Conservation (phyloP, 1,284 basidiomycete genomes). For the Trichosporon asahii region DNA sequence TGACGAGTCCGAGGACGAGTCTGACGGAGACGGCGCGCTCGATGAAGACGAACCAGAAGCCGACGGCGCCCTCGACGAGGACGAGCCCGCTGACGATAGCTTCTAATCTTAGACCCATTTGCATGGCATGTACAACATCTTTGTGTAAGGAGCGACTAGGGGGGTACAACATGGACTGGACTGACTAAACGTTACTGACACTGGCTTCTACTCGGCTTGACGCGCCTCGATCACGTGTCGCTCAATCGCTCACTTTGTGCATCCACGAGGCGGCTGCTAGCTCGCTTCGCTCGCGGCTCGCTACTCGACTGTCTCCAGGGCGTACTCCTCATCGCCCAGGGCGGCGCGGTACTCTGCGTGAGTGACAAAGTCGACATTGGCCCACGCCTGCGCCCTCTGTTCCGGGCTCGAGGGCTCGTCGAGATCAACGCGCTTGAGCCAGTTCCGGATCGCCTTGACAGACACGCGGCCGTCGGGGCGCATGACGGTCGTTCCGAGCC, state of each 20-base stretch:
- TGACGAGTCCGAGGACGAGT: background rate
- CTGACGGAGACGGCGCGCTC: background rate
- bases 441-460: background rate
- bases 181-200: background rate
- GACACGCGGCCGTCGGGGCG: background rate
- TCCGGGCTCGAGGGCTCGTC: background rate
- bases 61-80: background rate
- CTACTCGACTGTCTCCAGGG: conserved; percentile 2
- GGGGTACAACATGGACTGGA: background rate
- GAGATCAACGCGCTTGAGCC: background rate
- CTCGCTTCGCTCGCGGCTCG: background rate
- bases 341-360: background rate
- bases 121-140: background rate
- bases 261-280: too few relatives aligned
- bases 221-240: too few relatives aligned
- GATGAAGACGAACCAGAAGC: background rate
- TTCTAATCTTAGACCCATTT: background rate
- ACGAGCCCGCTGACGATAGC: background rate
- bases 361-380: background rate
- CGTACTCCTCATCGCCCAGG: conserved; percentile 3
- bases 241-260: too few relatives aligned
- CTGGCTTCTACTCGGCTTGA: too few relatives aligned
- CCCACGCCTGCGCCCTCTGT: background rate
- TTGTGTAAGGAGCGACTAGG: background rate
- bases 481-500: background rate